Evolutionary conservation across 495 filamentous ascomycete genomes (phyloP), one percentile per base, ranked within the genome.

Genomic region (Podospora pseudocomata): DNA sequence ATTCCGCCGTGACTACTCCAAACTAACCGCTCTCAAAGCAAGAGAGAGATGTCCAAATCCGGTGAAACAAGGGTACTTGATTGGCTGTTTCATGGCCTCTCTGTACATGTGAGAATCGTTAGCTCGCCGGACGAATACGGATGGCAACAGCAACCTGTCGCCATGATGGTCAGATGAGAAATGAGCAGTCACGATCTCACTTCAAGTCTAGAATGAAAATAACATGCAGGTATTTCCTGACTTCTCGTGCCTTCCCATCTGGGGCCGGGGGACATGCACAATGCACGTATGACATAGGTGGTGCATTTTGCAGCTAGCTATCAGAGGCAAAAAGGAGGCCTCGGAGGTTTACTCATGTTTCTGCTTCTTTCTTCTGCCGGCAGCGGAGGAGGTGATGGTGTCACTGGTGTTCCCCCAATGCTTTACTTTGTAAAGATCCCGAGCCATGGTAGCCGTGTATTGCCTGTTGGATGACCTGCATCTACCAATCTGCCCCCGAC

Each of bases 41-140:
- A 49, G 39, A 49, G 39, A 49, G 39, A 49, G 39, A 49, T 49
- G 39, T 58, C 55, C 55, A 58, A 58, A 58, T 58, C 55, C 55
- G 55, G 55, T 58, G 19, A 58, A 58, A 26, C n/a, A 58, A 58
- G 55, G 55, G 55, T 20, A 5, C 18, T 20, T 58, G 55, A 58
- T 58, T 58, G 55, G 55, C n/a, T 58, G n/a, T 3, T 20, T 26
- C 23, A 58, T 58, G 18, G 2, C 13, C 3, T 49, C 9, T 49
- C 9, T 49, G 5, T 49, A 16, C 15, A 16, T 49, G 39, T 49
- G 39, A 49, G 9, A 13, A 49, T 49, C 39, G 39, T 16, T 49
- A 49, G 39, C 39, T 49, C 39, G 39, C 39, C 13, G 39, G 39
- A 11, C 6, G 39, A 49, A 11, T 49, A 11, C 39, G 39, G 13